Base-by-base conservation (phyloP, 371 early-diverging fungal genomes). In the Mortierella sp. region DNA sequence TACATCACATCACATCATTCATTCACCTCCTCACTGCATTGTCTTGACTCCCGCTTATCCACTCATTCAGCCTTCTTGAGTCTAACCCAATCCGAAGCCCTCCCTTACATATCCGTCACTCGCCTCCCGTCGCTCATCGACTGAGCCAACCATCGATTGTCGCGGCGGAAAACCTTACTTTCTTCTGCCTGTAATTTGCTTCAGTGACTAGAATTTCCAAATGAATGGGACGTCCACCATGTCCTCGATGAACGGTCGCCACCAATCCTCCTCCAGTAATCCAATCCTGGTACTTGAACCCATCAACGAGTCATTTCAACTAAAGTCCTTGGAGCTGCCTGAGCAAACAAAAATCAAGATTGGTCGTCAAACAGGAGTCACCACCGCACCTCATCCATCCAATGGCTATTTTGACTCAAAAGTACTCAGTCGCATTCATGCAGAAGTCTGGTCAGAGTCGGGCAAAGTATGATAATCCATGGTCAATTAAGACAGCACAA, bases 331-430 rank as follows among this genome's bases (percentile, higher is more conserved):
- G 15, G 91, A 89, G 56, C 63, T 93, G 44, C 82, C 83, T 17
- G 87, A 86, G 9, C 81, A 83, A 2, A 54, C 60, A 6, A 80
- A 73, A 8, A 63, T 92, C 49, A 90, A 88, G 65, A 88, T 95
- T 68, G 95, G 95, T 15, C 81, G 94, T 27, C 91, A 93, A 55
- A 87, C 91, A 3, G 87, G 84, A 17, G 79, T 86, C 41, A 91
- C 90, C 60, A 86, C 88, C 2, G 61, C 79, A 8, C 93, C 95
- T 6, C 82, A 83, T 19, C 78, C 88, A 4, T 64, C 70, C 21
- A 96, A 96, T 68, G 95, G 94, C 1, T 90, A 88, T 51, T 96
- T 95, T 82, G 94, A 95, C 71, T 89, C 92, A 56, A 95, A 96
- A 79, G 96, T 95, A 4, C 76, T 96, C 32, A 89, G 89, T 15